These are phyloP conservation scores for Pichia inconspicua DNA, from an alignment of 1,139 yeast genomes.

Conservation along the genomic window DNA sequence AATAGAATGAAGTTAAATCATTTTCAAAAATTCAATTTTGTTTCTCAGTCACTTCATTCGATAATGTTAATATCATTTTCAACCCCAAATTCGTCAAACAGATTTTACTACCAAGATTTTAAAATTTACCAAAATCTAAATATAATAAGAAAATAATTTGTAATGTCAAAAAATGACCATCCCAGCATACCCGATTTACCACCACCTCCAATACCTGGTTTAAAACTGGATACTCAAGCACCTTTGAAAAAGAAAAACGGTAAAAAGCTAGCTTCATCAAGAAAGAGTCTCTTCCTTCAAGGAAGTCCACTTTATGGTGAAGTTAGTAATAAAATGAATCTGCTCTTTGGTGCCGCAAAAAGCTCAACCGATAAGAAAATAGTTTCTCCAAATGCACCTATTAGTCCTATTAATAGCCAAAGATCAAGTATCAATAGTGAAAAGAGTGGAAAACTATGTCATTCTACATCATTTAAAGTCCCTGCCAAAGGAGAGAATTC, in stretches of 20 bases:
- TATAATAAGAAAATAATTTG: neutral
- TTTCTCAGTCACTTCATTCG: too few relatives aligned
- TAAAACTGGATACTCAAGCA: neutral
- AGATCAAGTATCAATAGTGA: neutral
- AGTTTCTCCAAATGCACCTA: neutral
- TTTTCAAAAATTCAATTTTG: too few relatives aligned
- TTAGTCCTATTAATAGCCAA: neutral
- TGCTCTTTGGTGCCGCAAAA: constrained; percentile 8
- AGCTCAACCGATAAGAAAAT: neutral
- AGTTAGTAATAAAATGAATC: constrained; percentile 13
- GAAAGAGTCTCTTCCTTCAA: constrained; percentile 4
- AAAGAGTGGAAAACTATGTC: neutral
- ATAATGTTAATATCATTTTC: neutral
- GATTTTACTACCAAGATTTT: too few relatives aligned
- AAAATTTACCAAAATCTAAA: too few relatives aligned
- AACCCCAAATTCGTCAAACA: neutral
- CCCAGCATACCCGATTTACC: neutral
- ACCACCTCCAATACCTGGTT: neutral
- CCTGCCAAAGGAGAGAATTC: neutral
- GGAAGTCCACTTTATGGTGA: constrained; percentile 16
- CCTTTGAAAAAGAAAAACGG: constrained; percentile 1
- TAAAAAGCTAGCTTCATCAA: constrained; percentile 4
- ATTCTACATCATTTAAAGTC: neutral
- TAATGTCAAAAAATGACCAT: neutral
- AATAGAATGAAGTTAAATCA: too few relatives aligned